Evolutionary conservation across 495 filamentous ascomycete genomes (phyloP).

Genomic region (Trichoderma virens): DNA sequence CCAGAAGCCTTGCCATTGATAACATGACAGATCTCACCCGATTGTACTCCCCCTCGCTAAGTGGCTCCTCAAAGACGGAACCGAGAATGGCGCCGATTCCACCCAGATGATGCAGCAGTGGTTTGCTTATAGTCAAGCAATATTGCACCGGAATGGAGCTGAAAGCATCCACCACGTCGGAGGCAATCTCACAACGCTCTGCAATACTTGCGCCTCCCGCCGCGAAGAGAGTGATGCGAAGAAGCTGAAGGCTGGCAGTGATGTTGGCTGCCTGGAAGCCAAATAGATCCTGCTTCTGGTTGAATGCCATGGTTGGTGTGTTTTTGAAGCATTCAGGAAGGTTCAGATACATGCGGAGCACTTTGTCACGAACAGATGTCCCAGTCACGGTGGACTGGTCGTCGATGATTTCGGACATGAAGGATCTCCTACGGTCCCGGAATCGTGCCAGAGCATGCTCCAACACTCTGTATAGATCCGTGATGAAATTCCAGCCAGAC

Average conservation of each 20-base stretch:
- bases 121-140: constrained; percentile 42
- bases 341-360: constrained; percentile 30
- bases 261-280: constrained; percentile 50
- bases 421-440: constrained; percentile 13
- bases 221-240: constrained; percentile 41
- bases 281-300: constrained; percentile 32
- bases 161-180: constrained; percentile 39
- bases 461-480: constrained; percentile 42
- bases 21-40: constrained; percentile 38
- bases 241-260: constrained; percentile 40
- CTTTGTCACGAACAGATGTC: constrained; percentile 30
- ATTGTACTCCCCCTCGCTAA: constrained; percentile 39
- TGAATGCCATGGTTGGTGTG: constrained; percentile 23
- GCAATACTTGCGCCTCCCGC: constrained; percentile 32
- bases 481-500: constrained; percentile 45
- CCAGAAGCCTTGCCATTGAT: constrained; percentile 42
- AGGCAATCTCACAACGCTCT: constrained; percentile 40
- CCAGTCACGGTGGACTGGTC: constrained; percentile 22
- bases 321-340: constrained; percentile 34
- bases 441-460: constrained; percentile 32
- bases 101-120: constrained; percentile 42
- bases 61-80: constrained; percentile 40
- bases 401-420: constrained; percentile 18
- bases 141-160: constrained; percentile 37
- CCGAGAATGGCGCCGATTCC: constrained; percentile 44